Conservation (phyloP, 805 yeast genomes). For the Priceomyces carsonii region DNA sequence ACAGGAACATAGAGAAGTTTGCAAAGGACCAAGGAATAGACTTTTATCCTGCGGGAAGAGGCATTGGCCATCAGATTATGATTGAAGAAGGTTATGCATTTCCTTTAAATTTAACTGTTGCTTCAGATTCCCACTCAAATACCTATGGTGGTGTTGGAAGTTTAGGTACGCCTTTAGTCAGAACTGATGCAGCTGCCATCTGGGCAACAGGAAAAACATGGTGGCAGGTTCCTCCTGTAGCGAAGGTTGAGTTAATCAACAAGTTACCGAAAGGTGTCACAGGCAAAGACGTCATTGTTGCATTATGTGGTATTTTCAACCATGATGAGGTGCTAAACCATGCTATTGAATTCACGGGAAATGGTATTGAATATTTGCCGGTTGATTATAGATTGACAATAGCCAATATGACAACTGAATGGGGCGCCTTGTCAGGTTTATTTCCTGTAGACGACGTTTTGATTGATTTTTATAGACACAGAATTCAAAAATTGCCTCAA, state of each 20-base stretch:
- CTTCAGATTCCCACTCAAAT: conserved; percentile 96
- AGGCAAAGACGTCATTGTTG: conserved; percentile 96
- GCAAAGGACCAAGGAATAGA: conserved; percentile 91
- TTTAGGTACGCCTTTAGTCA: conserved; percentile 94
- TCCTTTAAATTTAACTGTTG: conserved; percentile 90
- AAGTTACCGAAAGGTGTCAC: conserved; percentile 81
- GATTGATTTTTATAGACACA: conserved; percentile 70
- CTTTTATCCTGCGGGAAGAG: conserved; percentile 98
- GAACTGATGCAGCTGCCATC: conserved; percentile 98
- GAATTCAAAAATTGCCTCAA: conserved; percentile 60
- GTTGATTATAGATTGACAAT: conserved; percentile 87
- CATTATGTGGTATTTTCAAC: conserved; percentile 90
- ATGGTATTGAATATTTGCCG: conserved; percentile 65
- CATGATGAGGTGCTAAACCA: conserved; percentile 91
- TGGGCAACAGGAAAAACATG: conserved; percentile 99
- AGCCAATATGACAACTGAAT: conserved; percentile 97
- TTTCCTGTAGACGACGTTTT: conserved; percentile 92
- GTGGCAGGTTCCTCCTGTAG: conserved; percentile 99
- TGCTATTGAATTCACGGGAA: conserved; percentile 92
- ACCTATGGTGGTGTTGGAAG: conserved; percentile 97
- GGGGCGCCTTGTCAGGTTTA: conserved; percentile 97
- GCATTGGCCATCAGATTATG: conserved; percentile 99
- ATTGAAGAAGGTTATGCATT: conserved; percentile 98
- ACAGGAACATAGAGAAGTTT: conserved; percentile 83
- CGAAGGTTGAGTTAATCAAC: conserved; percentile 85